Base-by-base conservation (phyloP, 2,329 filamentous ascomycete species). In the Geosmithia putterillii region DNA sequence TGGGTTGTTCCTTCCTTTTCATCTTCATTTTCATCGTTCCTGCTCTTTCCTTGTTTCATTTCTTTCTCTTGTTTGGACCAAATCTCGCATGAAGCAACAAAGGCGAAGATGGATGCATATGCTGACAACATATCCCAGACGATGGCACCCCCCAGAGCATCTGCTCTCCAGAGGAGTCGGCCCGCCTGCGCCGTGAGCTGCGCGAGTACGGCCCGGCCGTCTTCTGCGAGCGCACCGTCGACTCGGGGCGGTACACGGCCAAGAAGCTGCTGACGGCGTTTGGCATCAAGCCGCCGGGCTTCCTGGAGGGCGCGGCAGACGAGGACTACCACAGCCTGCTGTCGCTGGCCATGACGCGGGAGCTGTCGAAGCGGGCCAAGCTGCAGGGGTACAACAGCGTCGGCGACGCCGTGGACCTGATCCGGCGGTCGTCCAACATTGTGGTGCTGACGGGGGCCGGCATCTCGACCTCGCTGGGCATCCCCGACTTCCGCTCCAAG, bases 401-500 rank as follows among this genome's bases (percentile, higher is more conserved):
- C 42, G 84, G 94, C 50, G 88, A 98, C 63, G 92, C 86, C 4
- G 88, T 92, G 8, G 65, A 71, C 14, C 69, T 98, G 42, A 73
- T 98, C 38, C 71, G 77, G 52, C 74, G 75, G 46, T 79, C 81
- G 45, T 76, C 76, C 51, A 94, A 95, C 60, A 89, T 98, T 59
- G 78, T 98, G 55, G 84, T 96, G 50, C 76, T 98, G 51, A 96
- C 92, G 1, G 92, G 92, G 42, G 92, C 92, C 17, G 92, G 92
- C 51, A 96, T 98, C 52, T 95, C 89, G 21, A 98, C 92, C 1
- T 95, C 87, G 42, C 78, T 98, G 18, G 92, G 92, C 47, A 96
- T 98, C 46, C 92, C 92, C 4, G 92, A 98, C 61, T 98, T 98
- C 57, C 82, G 92, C 51, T 95, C 89, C 42, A 92, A 92, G 61